A percentile compares a stretch with the other conserved stretches of the same genome.
Evolutionary conservation across 495 filamentous ascomycete genomes (phyloP).

Genomic region (Platismatia glauca): DNA sequence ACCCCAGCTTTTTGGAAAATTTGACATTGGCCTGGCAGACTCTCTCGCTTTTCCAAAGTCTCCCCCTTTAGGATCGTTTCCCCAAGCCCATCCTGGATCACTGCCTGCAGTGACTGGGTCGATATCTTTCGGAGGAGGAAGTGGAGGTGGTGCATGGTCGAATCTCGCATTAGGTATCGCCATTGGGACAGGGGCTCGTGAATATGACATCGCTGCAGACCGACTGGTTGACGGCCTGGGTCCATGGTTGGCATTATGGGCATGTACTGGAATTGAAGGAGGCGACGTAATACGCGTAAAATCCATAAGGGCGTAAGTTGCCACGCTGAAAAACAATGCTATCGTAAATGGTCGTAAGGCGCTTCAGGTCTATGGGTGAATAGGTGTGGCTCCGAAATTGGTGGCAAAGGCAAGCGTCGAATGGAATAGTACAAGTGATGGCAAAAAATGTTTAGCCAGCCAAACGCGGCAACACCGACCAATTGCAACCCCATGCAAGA

Average conservation of each 20-base stretch:
- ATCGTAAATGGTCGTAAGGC: slow-evolving; percentile 21
- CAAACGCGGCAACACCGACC: slow-evolving; percentile 12
- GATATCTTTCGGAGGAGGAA: slow-evolving; percentile 53
- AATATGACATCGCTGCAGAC: slow-evolving; percentile 28
- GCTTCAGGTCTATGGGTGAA: slow-evolving; percentile 12
- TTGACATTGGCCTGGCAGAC: slow-evolving; percentile 46
- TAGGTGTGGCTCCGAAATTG: slow-evolving; percentile 5
- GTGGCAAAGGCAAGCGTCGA: slow-evolving; percentile 19
- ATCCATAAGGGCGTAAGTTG: slow-evolving; percentile 43
- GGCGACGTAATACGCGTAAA: slow-evolving; percentile 42
- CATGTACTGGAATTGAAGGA: slow-evolving; percentile 47
- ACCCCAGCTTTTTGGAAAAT: slow-evolving; percentile 42
- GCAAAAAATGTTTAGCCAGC: slow-evolving; percentile 11
- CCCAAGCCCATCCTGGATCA: slow-evolving; percentile 54
- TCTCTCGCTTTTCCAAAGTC: slow-evolving; percentile 28
- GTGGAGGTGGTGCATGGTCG: slow-evolving; percentile 47
- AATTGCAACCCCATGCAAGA: slow-evolving; percentile 13
- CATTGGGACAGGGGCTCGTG: slow-evolving; percentile 42
- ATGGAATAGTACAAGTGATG: slow-evolving; percentile 8
- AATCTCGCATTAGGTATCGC: slow-evolving; percentile 34
- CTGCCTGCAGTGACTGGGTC: slow-evolving; percentile 45
- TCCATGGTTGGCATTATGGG: slow-evolving; percentile 36
- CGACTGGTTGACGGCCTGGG: slow-evolving; percentile 17
- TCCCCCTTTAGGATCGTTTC: slow-evolving; percentile 34
- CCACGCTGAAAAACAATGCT: slow-evolving; percentile 30